Conservation (phyloP, 2,329 filamentous ascomycete species). For the Diaporthe capsici region DNA sequence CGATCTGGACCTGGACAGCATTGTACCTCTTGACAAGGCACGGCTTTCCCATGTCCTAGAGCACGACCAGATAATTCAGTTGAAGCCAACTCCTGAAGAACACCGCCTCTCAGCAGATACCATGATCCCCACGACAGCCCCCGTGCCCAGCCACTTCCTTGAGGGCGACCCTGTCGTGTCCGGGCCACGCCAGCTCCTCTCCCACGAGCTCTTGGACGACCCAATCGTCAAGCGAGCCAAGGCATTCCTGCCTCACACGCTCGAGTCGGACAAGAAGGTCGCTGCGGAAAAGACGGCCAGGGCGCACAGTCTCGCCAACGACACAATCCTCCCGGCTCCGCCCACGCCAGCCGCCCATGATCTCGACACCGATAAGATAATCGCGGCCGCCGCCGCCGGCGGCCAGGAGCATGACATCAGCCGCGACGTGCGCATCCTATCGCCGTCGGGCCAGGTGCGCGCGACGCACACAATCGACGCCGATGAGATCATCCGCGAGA, state of each 20-base stretch:
- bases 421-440: slow-evolving; percentile 41
- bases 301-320: slow-evolving; percentile 25
- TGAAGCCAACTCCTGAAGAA: slow-evolving; percentile 1
- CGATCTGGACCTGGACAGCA: slow-evolving; percentile 9
- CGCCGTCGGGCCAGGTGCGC: slow-evolving; percentile 37
- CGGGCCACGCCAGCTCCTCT: slow-evolving; percentile 25
- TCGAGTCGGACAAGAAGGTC: slow-evolving; percentile 36
- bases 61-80: slow-evolving; percentile 32
- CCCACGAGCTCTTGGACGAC: slow-evolving; percentile 39
- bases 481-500: slow-evolving; percentile 34
- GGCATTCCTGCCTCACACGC: slow-evolving; percentile 26
- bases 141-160: slow-evolving; percentile 32
- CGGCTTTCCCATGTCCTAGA: slow-evolving; percentile 22
- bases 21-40: neutral
- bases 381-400: neutral
- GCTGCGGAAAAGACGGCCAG: neutral
- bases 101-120: slow-evolving; percentile 37
- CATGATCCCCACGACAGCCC: slow-evolving; percentile 26
- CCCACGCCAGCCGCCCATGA: neutral
- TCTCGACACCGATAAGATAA: slow-evolving; percentile 24
- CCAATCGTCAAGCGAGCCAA: slow-evolving; percentile 17
- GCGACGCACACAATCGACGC: slow-evolving; percentile 30
- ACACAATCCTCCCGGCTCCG: neutral
- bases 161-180: slow-evolving; percentile 37
- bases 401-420: slow-evolving; percentile 21